These are phyloP conservation scores for Chytriomyces sp. DNA, from an alignment of 192 early-diverging fungal genomes.

Conservation along the genomic window DNA sequence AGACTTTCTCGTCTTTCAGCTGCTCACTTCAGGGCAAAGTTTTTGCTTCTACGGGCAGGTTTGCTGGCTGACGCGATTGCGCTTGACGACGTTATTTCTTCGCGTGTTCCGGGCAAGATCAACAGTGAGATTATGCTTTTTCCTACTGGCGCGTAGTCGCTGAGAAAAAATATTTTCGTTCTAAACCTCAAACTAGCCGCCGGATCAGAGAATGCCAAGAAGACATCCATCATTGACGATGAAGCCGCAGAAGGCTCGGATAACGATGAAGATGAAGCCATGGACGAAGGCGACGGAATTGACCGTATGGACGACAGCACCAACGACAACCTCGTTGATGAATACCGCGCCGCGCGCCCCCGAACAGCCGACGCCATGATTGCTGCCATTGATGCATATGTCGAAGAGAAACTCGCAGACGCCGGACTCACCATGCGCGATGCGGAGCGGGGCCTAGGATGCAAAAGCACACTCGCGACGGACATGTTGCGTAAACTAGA, in stretches of 20 bases:
- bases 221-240: conserved; percentile 29
- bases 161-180: neutral
- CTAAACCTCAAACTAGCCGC: neutral
- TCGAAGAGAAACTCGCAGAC: conserved; percentile 46
- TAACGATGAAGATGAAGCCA: conserved; percentile 40
- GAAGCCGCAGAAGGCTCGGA: conserved; percentile 44
- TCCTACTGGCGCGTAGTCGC: neutral
- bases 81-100: conserved; percentile 67
- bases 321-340: conserved; percentile 31
- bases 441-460: neutral
- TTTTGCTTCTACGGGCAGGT: conserved; percentile 83
- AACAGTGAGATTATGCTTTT: neutral
- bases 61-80: conserved; percentile 80
- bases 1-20: conserved; percentile 63
- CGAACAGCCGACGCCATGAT: conserved; percentile 59
- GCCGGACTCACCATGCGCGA: conserved; percentile 1
- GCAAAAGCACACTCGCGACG: conserved; percentile 49
- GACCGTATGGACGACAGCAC: conserved; percentile 51
- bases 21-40: conserved; percentile 73
- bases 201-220: neutral
- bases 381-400: conserved; percentile 62
- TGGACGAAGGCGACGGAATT: conserved; percentile 48
- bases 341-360: conserved; percentile 10
- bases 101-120: conserved; percentile 10
- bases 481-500: conserved; percentile 52